phyloP scores from a whole-genome alignment of 106 monocot genomes.

The Alisma plantagoaquatica region DNA sequence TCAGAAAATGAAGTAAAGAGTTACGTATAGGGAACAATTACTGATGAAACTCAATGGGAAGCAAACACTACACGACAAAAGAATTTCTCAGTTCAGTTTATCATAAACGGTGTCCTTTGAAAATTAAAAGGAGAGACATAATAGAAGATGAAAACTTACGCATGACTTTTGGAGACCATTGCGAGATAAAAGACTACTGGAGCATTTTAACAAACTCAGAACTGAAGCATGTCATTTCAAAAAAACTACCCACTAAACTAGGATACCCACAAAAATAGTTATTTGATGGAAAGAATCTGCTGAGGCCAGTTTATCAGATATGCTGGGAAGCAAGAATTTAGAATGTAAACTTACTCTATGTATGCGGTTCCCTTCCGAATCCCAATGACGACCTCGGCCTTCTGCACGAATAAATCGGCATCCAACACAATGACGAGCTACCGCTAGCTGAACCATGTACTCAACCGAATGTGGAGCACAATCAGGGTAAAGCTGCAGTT shows the following conservation, averaged over 20 bases:
- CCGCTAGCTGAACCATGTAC: constrained; percentile 57
- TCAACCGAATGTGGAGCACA: constrained; percentile 77
- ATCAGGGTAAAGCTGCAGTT: constrained; percentile 54
- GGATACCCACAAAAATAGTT: neutral
- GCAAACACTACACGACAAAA: no score
- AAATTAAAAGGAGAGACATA: neutral
- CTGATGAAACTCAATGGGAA: neutral
- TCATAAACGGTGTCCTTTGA: neutral
- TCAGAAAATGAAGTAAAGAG: neutral
- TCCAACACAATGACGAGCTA: constrained; percentile 45
- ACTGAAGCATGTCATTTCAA: no score
- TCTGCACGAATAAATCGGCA: constrained; percentile 83
- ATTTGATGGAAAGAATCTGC: neutral
- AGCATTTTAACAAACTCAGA: no score
- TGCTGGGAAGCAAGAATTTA: neutral
- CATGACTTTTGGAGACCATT: neutral
- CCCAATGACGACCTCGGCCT: constrained; percentile 61
- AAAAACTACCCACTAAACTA: neutral
- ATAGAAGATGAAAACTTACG: neutral
- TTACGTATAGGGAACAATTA: neutral
- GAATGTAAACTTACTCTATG: neutral
- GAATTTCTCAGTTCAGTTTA: neutral
- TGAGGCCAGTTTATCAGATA: neutral
- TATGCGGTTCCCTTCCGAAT: constrained; percentile 52
- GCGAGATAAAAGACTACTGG: neutral